A percentile compares a stretch with the other conserved stretches of the same genome.
phyloP scores from a whole-genome alignment of 495 filamentous ascomycete species.

The Sordaria brevicollis region DNA sequence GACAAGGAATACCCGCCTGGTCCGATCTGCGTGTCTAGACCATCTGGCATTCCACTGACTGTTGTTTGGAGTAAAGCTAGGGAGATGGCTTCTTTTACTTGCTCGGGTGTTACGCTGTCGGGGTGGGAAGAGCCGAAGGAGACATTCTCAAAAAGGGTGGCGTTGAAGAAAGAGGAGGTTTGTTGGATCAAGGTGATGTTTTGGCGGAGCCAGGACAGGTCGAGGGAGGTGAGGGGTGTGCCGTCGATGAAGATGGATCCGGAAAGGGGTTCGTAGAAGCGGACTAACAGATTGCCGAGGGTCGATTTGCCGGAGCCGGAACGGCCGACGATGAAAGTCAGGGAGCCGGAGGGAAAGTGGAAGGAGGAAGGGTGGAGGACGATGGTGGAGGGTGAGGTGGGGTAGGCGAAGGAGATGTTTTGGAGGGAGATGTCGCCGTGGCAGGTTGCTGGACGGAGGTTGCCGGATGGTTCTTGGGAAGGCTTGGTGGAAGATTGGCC shows the following conservation, averaged over 20 bases:
- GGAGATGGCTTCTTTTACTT: conserved; percentile 49
- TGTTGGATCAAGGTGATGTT: conserved; percentile 83
- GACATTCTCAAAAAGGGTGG: conserved; percentile 71
- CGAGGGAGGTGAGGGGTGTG: conserved; percentile 46
- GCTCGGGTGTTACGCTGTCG: conserved; percentile 34
- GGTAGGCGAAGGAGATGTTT: conserved; percentile 77
- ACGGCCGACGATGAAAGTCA: conserved; percentile 73
- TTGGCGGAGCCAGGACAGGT: conserved; percentile 62
- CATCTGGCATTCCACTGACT: conserved; percentile 59
- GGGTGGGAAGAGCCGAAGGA: conserved; percentile 55
- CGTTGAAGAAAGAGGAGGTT: conserved; percentile 72
- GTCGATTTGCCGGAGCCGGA: conserved; percentile 96
- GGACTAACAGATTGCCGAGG: conserved; percentile 64
- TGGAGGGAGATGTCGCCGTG: conserved; percentile 12
- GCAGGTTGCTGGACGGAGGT: background rate
- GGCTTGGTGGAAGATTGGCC: background rate
- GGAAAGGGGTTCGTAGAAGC: conserved; percentile 57
- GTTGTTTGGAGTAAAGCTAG: conserved; percentile 65
- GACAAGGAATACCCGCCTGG: conserved; percentile 60
- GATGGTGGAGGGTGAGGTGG: conserved; percentile 52
- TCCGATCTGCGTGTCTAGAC: conserved; percentile 65
- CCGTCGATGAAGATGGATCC: conserved; percentile 68
- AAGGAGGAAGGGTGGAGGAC: conserved; percentile 50
- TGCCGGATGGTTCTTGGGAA: background rate
- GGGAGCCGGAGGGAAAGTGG: conserved; percentile 59